Evolutionary conservation across 495 filamentous ascomycete genomes (phyloP).

Genomic region (Trichoderma parareesei): DNA sequence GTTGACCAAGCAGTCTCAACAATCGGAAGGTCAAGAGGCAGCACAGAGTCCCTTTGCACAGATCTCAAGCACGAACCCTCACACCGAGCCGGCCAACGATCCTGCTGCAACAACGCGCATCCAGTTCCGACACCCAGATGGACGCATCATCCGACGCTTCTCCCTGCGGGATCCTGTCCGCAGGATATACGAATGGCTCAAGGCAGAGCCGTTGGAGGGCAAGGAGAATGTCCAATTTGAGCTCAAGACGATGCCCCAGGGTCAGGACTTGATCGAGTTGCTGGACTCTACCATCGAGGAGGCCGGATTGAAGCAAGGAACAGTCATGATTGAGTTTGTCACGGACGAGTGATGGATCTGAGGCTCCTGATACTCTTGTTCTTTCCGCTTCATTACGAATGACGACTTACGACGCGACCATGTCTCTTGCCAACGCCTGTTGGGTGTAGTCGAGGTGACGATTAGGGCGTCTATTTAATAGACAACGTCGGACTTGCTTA

Average conservation of each 20-base stretch:
- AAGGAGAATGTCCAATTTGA: constrained; percentile 76
- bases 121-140: constrained; percentile 77
- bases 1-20: constrained; percentile 50
- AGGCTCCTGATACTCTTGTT: background rate
- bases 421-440: background rate
- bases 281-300: constrained; percentile 67
- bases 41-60: constrained; percentile 41
- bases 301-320: constrained; percentile 82
- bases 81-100: constrained; percentile 65
- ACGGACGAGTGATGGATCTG: constrained; percentile 42
- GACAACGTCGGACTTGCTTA: background rate
- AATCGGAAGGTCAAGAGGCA: constrained; percentile 15
- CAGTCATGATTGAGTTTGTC: constrained; percentile 85
- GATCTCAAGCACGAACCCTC: constrained; percentile 65
- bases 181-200: constrained; percentile 92
- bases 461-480: background rate
- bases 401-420: background rate
- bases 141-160: constrained; percentile 78
- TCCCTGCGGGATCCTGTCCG: constrained; percentile 67
- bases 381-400: background rate
- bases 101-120: constrained; percentile 72
- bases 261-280: constrained; percentile 69
- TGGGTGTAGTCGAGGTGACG: background rate
- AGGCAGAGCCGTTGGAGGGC: constrained; percentile 68
- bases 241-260: constrained; percentile 60